Evolutionary conservation across 148 eudicot genomes (phyloP).

Genomic region (Silene latifolia): DNA sequence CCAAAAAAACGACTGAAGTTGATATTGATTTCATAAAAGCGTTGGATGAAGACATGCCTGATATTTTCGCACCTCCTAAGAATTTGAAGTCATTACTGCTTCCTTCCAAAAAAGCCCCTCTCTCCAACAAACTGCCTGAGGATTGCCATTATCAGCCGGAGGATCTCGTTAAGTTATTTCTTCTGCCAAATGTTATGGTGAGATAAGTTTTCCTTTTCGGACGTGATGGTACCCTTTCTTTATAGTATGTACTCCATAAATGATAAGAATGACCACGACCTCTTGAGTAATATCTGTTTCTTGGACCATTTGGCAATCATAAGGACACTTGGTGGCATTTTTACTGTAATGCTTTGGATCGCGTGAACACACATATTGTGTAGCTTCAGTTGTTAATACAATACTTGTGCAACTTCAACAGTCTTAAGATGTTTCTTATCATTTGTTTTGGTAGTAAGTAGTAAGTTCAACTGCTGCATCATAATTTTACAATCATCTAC

Average conservation of each 20-base stretch:
- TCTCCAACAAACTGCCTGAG: constrained; percentile 82
- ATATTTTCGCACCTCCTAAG: constrained; percentile 80
- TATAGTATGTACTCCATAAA: not conserved
- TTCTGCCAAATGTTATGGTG: constrained; percentile 83
- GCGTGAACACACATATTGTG: not conserved
- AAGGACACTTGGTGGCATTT: not conserved
- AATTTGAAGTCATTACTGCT: constrained; percentile 76
- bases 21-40: constrained; percentile 68
- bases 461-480: not conserved
- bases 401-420: not conserved
- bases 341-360: not conserved
- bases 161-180: constrained; percentile 90
- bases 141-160: constrained; percentile 98
- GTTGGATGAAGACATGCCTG: constrained; percentile 45
- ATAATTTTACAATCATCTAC: not conserved
- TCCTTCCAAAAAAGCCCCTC: constrained; percentile 63
- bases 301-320: not conserved
- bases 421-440: not conserved
- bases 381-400: not conserved
- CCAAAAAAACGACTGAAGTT: constrained; percentile 50
- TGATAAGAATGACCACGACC: not conserved
- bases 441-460: not conserved
- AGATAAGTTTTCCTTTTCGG: not conserved
- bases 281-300: not conserved
- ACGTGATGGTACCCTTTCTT: not conserved